A percentile compares a stretch with the other conserved stretches of the same genome.
Evolutionary conservation across 2,329 filamentous ascomycete species (phyloP).

Genomic region (Stromatinia cepivora): DNA sequence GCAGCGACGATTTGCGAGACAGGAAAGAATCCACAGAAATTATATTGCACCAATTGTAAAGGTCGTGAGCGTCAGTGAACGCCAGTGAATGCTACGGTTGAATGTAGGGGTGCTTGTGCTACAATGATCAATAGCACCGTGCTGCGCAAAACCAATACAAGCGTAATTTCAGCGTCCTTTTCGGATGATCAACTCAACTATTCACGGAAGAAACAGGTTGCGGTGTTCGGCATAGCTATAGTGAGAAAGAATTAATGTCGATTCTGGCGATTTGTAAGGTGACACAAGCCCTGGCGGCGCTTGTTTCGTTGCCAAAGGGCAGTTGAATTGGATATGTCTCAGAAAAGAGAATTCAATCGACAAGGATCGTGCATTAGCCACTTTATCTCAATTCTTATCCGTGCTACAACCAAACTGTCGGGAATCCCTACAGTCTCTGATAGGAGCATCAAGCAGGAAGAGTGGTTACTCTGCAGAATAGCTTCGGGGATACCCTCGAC

Average conservation of each 20-base stretch:
- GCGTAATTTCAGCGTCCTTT: neutral
- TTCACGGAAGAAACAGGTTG: neutral
- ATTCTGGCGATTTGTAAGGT: neutral
- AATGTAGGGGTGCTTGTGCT: neutral
- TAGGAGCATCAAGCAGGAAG: neutral
- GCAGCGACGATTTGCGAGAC: constrained; percentile 12
- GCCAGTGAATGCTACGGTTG: neutral
- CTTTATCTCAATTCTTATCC: constrained; percentile 10
- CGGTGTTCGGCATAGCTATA: neutral
- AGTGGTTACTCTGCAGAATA: constrained; percentile 6
- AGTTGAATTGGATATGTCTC: constrained; percentile 5
- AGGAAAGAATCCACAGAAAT: constrained; percentile 8
- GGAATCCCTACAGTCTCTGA: neutral
- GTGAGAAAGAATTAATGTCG: neutral
- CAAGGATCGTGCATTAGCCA: constrained; percentile 14
- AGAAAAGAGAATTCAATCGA: neutral
- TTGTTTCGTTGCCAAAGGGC: neutral
- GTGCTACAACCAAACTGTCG: neutral
- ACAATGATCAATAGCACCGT: neutral
- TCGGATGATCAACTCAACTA: neutral
- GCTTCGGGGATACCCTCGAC: constrained; percentile 9
- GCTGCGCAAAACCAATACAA: neutral
- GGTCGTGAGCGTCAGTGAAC: neutral
- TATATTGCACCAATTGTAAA: constrained; percentile 7
- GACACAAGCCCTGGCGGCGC: neutral